Base-by-base conservation (phyloP, 345 rosid species). In the Gossypium rotundifolium region DNA sequence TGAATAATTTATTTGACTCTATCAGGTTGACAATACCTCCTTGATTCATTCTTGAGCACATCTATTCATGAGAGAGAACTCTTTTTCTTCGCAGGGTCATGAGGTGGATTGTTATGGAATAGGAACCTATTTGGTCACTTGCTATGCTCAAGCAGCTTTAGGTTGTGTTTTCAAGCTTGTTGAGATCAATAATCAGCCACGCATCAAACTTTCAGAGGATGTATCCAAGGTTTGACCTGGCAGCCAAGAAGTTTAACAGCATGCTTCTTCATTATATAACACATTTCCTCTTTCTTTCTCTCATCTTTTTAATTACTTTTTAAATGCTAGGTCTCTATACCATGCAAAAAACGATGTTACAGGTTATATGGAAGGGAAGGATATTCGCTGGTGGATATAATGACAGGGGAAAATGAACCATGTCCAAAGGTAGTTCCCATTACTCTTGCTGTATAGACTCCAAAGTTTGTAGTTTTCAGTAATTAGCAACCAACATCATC, bases 141-240 rank as follows among this genome's bases (percentile, higher is more conserved):
- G 99, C 83, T 93, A 88, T 78, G 81, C 97, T 9, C 99, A 95
- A 84, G 90, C 98, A 18, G 99, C 99, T 44, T 73, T 95, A 79
- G 98, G 99, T 54, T 93, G 98, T 77, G 99, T 95, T 70, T 95
- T 95, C 87, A 93, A 95, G 87, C 97, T 95, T 61, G 99, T 95
- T 53, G 99, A 95, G 83, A 93, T 95, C 72, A 90, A 91, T 55
- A 81, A 78, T 73, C 93, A 93, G 82, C 99, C 98, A 74, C 93
- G 97, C 65, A 95, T 95, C 79, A 95, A 95, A 84, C 97, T 95
- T 22, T 95, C 99, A n/a, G 98, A 95, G 85, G 98, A 95, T 80
- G 94, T 95, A 80, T 83, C 99, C 25, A 95, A 93, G 98, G 99
- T 95, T 71, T 58, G 80, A 27, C 20, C 74, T 12, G 2, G 40